Evolutionary conservation across 352 stramenopile genomes (phyloP), one percentile per base, ranked within the genome.

Genomic region (Globisporangium heterothallicum): DNA sequence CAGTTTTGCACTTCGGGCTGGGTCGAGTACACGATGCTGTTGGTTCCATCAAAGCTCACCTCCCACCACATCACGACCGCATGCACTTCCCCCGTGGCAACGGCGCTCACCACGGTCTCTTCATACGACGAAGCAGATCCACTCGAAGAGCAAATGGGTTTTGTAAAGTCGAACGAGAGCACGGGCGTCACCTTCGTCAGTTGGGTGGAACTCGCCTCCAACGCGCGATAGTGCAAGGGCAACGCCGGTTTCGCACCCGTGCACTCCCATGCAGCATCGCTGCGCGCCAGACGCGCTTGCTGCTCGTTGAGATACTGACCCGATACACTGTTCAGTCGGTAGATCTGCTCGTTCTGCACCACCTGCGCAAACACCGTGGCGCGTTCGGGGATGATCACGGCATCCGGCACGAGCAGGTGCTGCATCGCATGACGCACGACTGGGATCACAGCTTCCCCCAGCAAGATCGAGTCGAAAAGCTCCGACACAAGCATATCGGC

Each of bases 401-500:
- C 70, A 16, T 85, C 66, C 0, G 66, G 58, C 21, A 64, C 65
- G 10, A 92, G 58, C 49, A 96, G 54, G 38, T 88, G 70, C 32
- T 73, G 46, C 54, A 74, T 68, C 14, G 88, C 88, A 55, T 97
- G 81, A 29, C 75, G 62, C 35, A 97, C 67, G 14, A 89, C 89
- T 22, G 85, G 80, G 12, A 97, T 63, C 41, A 96, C 84, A 4
- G 81, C 80, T 65, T 97, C 91, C 27, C 86, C 85, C 22, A 97
- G 76, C 42, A 97, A 57, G 2, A 90, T 74, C 58, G 86, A 96
- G 71, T 97, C 91, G 44, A 97, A 91, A 21, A 97, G 78, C 71
- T 97, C 91, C 8, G 88, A 96, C 35, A 97, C 88, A n/a, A 97
- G 69, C 65, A 97, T 80, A 48, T 97, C 89, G 3, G 86, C 84